These are phyloP conservation scores for Argentina anserina DNA, from an alignment of 306 rosid species.

Conservation along the genomic window DNA sequence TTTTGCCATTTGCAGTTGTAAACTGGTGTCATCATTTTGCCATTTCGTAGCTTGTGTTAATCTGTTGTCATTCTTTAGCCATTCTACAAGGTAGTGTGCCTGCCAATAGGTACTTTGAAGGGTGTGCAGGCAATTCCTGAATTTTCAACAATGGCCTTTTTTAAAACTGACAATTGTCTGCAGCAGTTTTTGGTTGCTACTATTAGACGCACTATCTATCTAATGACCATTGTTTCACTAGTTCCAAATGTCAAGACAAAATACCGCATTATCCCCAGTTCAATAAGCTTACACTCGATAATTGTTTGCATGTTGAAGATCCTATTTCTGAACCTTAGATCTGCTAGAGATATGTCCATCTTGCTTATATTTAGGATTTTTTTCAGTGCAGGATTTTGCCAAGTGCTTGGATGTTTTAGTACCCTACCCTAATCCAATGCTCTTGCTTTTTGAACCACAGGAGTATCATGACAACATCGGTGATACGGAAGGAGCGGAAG, in stretches of 20 bases:
- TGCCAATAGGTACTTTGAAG: neutral
- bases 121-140: neutral
- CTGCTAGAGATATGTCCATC: neutral
- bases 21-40: neutral
- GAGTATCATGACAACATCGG: slow-evolving; percentile 91
- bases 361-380: neutral
- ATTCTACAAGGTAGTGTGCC: neutral
- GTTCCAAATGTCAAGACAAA: neutral
- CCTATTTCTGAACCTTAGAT: neutral
- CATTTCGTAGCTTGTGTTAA: neutral
- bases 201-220: neutral
- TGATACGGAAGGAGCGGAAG: slow-evolving; percentile 89
- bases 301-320: neutral
- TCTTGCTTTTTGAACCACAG: slow-evolving; percentile 33
- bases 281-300: neutral
- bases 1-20: neutral
- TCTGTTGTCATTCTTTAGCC: neutral
- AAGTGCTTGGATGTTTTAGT: neutral
- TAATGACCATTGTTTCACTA: neutral
- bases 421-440: neutral
- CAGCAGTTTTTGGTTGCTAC: neutral
- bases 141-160: neutral
- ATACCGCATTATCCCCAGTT: neutral
- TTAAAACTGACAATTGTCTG: neutral
- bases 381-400: neutral